Conservation (phyloP, 2,329 filamentous ascomycete genomes). For the Eutypa lata region DNA sequence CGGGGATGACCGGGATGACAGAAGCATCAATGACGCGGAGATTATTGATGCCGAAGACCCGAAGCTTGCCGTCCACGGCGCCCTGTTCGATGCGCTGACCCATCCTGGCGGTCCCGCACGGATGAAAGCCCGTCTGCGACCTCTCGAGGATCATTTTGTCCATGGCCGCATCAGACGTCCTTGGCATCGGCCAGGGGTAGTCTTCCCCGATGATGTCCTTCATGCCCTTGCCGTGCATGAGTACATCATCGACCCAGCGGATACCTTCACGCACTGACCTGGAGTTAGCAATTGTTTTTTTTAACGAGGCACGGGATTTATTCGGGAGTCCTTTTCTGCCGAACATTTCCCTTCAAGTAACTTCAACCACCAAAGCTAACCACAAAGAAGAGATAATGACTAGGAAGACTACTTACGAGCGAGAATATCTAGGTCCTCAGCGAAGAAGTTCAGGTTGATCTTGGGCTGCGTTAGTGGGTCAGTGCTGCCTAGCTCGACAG, state of each 20-base stretch:
- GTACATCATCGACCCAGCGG: slow-evolving; percentile 53
- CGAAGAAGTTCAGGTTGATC: slow-evolving; percentile 60
- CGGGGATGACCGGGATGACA: slow-evolving; percentile 53
- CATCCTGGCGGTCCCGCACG: slow-evolving; percentile 53
- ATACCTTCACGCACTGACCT: slow-evolving; percentile 60
- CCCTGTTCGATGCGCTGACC: slow-evolving; percentile 49
- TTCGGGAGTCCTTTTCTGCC: too few species aligned
- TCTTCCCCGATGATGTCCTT: slow-evolving; percentile 49
- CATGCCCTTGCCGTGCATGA: slow-evolving; percentile 55
- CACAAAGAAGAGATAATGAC: too few species aligned
- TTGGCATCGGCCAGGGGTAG: slow-evolving; percentile 61
- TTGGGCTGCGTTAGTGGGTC: slow-evolving; percentile 55
- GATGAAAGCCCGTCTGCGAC: slow-evolving; percentile 58
- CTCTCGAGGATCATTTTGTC: slow-evolving; percentile 53
- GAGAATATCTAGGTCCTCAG: slow-evolving; percentile 52
- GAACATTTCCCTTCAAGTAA: too few species aligned
- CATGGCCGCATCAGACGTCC: slow-evolving; percentile 54
- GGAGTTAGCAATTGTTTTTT: too few species aligned
- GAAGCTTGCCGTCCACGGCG: slow-evolving; percentile 48
- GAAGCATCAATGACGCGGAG: slow-evolving; percentile 56
- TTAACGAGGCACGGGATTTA: too few species aligned
- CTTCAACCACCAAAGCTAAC: too few species aligned
- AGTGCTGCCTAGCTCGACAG: slow-evolving; percentile 52
- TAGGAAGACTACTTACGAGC: too few species aligned
- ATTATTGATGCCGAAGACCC: slow-evolving; percentile 50